Base-by-base conservation (phyloP, 2,329 filamentous ascomycete genomes). In the Pseudocercospora eumusae region DNA sequence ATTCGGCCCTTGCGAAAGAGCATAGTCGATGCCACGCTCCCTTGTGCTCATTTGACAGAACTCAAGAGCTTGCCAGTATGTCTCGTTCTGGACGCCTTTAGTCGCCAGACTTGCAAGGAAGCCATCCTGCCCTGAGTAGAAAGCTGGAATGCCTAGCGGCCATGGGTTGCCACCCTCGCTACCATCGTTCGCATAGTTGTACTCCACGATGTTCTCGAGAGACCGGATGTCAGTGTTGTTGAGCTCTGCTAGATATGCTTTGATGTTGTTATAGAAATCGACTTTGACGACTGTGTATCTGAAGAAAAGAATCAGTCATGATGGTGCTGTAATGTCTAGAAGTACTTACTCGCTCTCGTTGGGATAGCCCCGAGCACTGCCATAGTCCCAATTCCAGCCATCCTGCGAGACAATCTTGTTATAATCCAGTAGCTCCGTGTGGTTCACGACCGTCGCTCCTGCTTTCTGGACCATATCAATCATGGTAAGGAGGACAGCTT, bases 281-380 rank as follows among this genome's bases (percentile, higher is more conserved):
- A 87, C 85, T 73, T 90, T 91, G 66, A 92, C 81, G 54, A 88
- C 85, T 0, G 86, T 89, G 75, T 88, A 91, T 73, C 91, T 88
- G 13, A n/a, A n/a, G n/a, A n/a, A n/a, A n/a, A n/a, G n/a, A n/a
- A n/a, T n/a, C n/a, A n/a, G n/a, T n/a, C n/a, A n/a, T n/a, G n/a
- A n/a, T n/a, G n/a, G n/a, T n/a, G n/a, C n/a, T n/a, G n/a, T n/a
- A n/a, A n/a, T n/a, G n/a, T n/a, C n/a, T 11, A 45, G 2, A n/a
- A n/a, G n/a, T n/a, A 23, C 47, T 50, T 50, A 52, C 47, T 52
- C 47, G 47, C 47, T 52, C 15, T 52, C 47, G 8, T 52, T 52
- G 1, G 47, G 47, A 18, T 52, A 52, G 15, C 47, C 47, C 0
- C 47, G 87, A 53, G 62, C 28, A 8, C 21, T 21, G 53, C 63